Evolutionary conservation across 2,329 filamentous ascomycete species (phyloP), one percentile per base, ranked within the genome.

Genomic region (Diaporthe caulivora): DNA sequence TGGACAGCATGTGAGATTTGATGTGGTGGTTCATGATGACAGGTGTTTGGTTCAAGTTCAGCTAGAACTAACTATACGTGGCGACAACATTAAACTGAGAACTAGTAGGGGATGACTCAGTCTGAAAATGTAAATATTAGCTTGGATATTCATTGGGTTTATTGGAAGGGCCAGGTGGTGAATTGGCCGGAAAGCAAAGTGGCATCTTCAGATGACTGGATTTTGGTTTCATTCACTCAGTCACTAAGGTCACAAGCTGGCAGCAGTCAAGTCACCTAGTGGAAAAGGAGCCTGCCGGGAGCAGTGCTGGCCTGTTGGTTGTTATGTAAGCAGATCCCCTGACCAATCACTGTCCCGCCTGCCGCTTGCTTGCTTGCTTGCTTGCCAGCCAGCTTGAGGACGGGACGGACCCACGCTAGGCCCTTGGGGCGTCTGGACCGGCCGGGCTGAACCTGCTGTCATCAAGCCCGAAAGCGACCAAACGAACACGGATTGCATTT

Each of bases 391-490:
- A 47, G 54, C 62, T 54, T 29, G 40, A 65, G 42, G 2, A n/a
- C n/a, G n/a, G n/a, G n/a, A n/a, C n/a, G 54, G 44, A 37, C 60
- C 60, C 60, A 51, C 42, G 18, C 21, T 3, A 37, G 58, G 40
- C 57, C 34, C n/a, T n/a, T n/a, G n/a, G n/a, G n/a, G n/a, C n/a
- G 42, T 51, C 62, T 72, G 49, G 47, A 34, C 70, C 60, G 62
- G 47, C 70, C 60, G 62, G 47, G 53, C 55, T 53, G 71, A 73
- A 72, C 55, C 72, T 75, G 71, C 72, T 70, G 68, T 75, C 74
- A 73, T 73, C 74, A 67, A 62, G 64, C 69, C 70, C 47, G 55
- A 71, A 49, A 72, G 37, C 68, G 34, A 60, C 58, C 54, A 70
- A 72, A 69, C 73, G 42, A 72, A 65, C 72, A 58, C 73, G 68